These are phyloP conservation scores for Diaporthe helianthi DNA, from an alignment of 2,329 filamentous ascomycete species.

Conservation along the genomic window DNA sequence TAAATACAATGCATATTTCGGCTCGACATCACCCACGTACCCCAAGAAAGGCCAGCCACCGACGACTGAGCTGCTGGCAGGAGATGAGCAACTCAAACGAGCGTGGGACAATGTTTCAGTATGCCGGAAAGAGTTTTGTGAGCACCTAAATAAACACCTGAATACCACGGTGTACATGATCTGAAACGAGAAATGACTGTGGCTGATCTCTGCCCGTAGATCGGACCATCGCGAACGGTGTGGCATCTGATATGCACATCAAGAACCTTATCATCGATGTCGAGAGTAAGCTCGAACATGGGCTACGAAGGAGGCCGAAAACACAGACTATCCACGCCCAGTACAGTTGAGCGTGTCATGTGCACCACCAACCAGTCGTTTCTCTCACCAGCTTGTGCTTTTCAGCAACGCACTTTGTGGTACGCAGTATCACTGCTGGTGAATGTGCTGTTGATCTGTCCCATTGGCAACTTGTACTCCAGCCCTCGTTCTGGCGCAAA, in stretches of 20 bases:
- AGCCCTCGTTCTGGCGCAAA: background rate
- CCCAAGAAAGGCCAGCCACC: constrained; percentile 28
- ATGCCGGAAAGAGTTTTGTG: constrained; percentile 25
- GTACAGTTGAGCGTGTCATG: background rate
- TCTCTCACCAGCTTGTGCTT: background rate
- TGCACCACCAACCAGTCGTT: background rate
- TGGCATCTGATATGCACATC: background rate
- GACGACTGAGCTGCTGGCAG: constrained; percentile 35
- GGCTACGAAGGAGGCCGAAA: background rate
- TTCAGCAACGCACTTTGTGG: background rate
- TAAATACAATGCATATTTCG: constrained; percentile 42
- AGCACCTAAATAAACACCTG: background rate
- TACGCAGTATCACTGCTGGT: background rate
- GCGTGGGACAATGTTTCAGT: constrained; percentile 24
- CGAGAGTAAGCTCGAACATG: background rate
- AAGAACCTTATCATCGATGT: constrained; percentile 17
- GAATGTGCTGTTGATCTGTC: background rate
- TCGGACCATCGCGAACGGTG: background rate
- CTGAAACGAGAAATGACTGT: background rate
- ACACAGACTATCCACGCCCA: background rate
- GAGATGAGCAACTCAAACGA: background rate
- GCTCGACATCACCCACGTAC: constrained; percentile 39
- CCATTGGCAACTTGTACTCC: background rate
- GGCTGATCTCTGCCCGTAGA: background rate
- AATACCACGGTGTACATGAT: too few species aligned